Base-by-base conservation (phyloP, 768 basidiomycete genomes). In the Termitomyces sp. region DNA sequence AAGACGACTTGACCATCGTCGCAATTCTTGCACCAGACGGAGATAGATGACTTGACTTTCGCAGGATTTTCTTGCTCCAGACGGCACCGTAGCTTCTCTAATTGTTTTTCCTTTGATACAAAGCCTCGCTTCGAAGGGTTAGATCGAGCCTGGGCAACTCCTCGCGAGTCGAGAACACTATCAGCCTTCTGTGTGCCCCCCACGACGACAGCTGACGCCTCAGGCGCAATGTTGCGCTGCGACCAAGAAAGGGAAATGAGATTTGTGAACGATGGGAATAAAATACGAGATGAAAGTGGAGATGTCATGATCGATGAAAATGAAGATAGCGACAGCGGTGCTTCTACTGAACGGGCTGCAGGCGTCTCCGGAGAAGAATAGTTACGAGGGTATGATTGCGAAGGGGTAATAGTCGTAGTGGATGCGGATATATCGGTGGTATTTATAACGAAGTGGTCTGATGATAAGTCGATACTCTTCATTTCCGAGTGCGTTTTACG, bases 21-120 rank as follows among this genome's bases (percentile, higher is more conserved):
- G 65, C 80, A 81, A 57, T 74, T 77, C 59, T 70, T 76, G 67
- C 78, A 82, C 56, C 68, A 68, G 47, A 74, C 61, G 60, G 70
- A 62, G 60, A 71, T 61, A 62, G 65, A 66, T 60, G 63, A 70
- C 62, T 64, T 70, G 66, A 70, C 72, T 56, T 65, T 67, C 54
- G 64, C 58, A 36, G 57, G 59, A 61, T 74, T 72, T 64, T 81
- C 78, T 49, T 66, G 70, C 66, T 81, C 77, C 69, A 92, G 73
- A 64, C 86, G 83, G 37, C 71, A 67, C 70, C 78, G 80, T 66
- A 92, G 73, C 73, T 82, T 85, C 69, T 83, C 82, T 66, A 92
- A 71, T 71, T 93, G 91, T 64, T 77, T 81, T 67, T 86, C 81
- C 69, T 82, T 87, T 32, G 86, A 79, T 51, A 89, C 86, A 68